Evolutionary conservation across 2,329 filamentous ascomycete species (phyloP), one percentile per base, ranked within the genome.

Genomic region (Graphilbum sp.): DNA sequence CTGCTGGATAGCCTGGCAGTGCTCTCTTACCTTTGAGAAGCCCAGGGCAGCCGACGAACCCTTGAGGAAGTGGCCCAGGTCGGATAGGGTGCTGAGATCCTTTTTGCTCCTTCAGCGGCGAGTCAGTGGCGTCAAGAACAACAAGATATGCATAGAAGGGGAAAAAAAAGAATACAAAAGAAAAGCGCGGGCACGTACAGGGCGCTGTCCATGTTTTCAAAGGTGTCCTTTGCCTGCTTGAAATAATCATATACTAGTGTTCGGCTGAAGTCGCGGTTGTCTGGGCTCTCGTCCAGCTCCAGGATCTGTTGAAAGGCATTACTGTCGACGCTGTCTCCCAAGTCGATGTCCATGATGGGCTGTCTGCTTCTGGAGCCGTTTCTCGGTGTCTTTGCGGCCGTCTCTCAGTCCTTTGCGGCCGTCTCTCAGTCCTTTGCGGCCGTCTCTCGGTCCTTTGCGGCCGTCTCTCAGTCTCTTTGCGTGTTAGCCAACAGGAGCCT

Each of bases 1-100:
- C 53, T 93, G 80, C 59, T 98, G 88, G 51, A 98, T 95, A 66
- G 92, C 86, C 61, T 96, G 87, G 62, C 90, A 98, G 45, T 75
- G 79, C 52, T 95, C 86, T 56, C 85, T 83, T 50, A 98, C 80
- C 58, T 92, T 92, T 51, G 72, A 79, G 39, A 96, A 72, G 34
- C 90, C 90, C 38, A 98, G 71, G 4, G 90, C 95, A 30, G 90
- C 88, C 9, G 88, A 95, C 7, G 88, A 96, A 43, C 90, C 90
- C 62, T 98, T 98, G 49, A 98, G 69, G 63, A 94, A 98, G 61
- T 98, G 90, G 32, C 90, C 90, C 24, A 94, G 75, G 38, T 72
- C 69, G 25, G 85, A 93, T 29, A 96, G 73, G 47, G 75, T 64
- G n/a, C 62, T 58, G 41, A 96, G 73, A 42, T 94, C 67, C 51